Evolutionary conservation across 345 rosid species (phyloP).

Genomic region (Pistacia vera): DNA sequence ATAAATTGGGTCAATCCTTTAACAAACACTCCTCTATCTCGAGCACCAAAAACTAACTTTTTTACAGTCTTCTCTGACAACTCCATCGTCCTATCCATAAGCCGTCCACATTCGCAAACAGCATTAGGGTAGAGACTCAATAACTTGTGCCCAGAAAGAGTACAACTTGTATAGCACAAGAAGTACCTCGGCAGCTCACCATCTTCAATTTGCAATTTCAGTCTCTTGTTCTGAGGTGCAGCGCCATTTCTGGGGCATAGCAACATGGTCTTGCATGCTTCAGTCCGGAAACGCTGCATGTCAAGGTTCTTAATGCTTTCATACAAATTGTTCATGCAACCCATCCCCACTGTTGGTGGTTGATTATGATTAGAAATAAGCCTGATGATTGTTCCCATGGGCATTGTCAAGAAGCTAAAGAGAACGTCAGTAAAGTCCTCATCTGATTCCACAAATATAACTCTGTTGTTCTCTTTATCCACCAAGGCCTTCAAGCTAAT

Average conservation of each 20-base stretch:
- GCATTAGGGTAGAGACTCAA: background rate
- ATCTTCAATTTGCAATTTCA: conserved; percentile 17
- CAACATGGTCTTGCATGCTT: conserved; percentile 25
- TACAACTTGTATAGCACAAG: background rate
- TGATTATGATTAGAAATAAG: background rate
- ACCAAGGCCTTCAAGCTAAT: conserved; percentile 11
- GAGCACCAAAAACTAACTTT: too few relatives aligned
- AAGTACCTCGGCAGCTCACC: background rate
- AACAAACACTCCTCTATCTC: conserved; percentile 19
- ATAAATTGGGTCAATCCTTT: conserved; percentile 7
- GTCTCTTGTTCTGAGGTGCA: background rate
- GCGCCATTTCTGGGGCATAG: conserved; percentile 18
- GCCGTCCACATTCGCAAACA: conserved; percentile 10
- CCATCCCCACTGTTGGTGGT: background rate
- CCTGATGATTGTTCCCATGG: conserved; percentile 23
- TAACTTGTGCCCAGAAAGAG: background rate
- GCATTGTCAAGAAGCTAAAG: conserved; percentile 31
- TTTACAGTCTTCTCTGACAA: background rate
- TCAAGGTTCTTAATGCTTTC: conserved; percentile 25
- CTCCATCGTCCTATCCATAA: background rate
- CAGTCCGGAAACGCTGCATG: background rate
- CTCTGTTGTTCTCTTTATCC: conserved; percentile 22
- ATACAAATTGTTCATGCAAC: conserved; percentile 27
- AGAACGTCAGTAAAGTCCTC: conserved; percentile 27
- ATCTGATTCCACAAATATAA: conserved; percentile 21